Conservation (phyloP, 192 early-diverging fungal species). For the Oehlia diaphana region DNA sequence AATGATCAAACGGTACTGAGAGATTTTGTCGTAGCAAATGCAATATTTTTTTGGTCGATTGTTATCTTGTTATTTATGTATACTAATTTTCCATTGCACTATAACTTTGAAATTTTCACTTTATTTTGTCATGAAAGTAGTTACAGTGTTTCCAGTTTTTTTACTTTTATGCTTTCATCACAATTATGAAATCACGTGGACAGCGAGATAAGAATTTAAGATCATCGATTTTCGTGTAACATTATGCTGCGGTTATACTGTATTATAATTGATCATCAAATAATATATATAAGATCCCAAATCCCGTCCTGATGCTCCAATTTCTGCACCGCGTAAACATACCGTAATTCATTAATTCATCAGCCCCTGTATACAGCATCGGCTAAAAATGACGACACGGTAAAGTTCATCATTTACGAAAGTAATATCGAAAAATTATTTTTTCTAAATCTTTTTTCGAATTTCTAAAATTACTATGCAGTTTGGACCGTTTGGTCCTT, state of each 20-base stretch:
- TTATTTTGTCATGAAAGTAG: too few relatives aligned
- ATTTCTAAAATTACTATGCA: constrained; percentile 39
- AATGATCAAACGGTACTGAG: too few relatives aligned
- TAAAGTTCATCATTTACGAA: neutral
- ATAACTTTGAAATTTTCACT: too few relatives aligned
- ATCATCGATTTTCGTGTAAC: too few relatives aligned
- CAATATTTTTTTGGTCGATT: too few relatives aligned
- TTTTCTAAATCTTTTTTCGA: neutral
- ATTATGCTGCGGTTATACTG: neutral
- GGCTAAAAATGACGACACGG: neutral
- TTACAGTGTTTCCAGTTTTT: too few relatives aligned
- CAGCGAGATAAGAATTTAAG: too few relatives aligned
- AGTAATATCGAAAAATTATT: neutral
- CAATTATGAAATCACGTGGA: too few relatives aligned
- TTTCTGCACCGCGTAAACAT: neutral
- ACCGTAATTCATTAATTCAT: neutral
- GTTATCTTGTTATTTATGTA: too few relatives aligned
- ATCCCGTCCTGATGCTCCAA: neutral
- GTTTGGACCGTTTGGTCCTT: constrained; percentile 91
- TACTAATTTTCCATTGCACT: too few relatives aligned
- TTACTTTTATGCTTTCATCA: too few relatives aligned
- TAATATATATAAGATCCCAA: neutral
- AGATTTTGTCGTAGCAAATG: too few relatives aligned
- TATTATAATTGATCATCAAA: neutral
- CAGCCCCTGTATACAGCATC: neutral